phyloP scores from a whole-genome alignment of 2,329 filamentous ascomycete species.

The Alternaria sp. region DNA sequence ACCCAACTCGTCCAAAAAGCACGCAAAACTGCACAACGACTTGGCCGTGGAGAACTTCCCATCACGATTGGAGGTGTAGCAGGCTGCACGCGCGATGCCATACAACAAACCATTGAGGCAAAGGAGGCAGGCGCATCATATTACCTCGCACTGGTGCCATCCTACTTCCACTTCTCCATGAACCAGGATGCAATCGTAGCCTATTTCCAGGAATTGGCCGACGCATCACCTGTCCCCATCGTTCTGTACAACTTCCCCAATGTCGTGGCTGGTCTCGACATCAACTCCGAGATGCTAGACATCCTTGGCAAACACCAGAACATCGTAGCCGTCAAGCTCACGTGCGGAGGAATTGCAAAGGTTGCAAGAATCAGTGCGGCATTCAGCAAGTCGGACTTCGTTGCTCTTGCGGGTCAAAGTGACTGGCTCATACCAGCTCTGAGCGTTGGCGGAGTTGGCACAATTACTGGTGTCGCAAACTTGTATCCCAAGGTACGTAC shows the following conservation, averaged over 20 bases:
- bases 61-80: conserved; percentile 55
- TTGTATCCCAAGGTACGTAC: conserved; percentile 62
- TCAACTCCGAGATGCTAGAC: conserved; percentile 55
- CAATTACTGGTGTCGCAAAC: conserved; percentile 71
- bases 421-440: conserved; percentile 65
- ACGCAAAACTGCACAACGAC: conserved; percentile 49
- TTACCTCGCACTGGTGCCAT: conserved; percentile 52
- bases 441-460: conserved; percentile 66
- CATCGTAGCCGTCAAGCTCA: conserved; percentile 52
- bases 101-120: conserved; percentile 51
- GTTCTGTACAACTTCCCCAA: conserved; percentile 61
- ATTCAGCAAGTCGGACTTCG: conserved; percentile 51
- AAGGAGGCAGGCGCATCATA: conserved; percentile 52
- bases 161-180: conserved; percentile 55
- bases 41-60: conserved; percentile 47
- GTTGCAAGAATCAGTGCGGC: conserved; percentile 52
- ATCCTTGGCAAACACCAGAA: conserved; percentile 47
- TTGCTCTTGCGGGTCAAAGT: conserved; percentile 54
- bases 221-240: conserved; percentile 53
- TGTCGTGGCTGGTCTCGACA: conserved; percentile 55
- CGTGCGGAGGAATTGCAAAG: conserved; percentile 54
- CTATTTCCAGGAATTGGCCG: conserved; percentile 51
- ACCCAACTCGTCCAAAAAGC: conserved; percentile 51
- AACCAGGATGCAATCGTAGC: conserved; percentile 46
- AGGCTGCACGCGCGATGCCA: conserved; percentile 54